A percentile compares a stretch with the other conserved stretches of the same genome.
These are phyloP conservation scores for Emmonsia crescens DNA, from an alignment of 2,329 filamentous ascomycete genomes.

Conservation along the genomic window DNA sequence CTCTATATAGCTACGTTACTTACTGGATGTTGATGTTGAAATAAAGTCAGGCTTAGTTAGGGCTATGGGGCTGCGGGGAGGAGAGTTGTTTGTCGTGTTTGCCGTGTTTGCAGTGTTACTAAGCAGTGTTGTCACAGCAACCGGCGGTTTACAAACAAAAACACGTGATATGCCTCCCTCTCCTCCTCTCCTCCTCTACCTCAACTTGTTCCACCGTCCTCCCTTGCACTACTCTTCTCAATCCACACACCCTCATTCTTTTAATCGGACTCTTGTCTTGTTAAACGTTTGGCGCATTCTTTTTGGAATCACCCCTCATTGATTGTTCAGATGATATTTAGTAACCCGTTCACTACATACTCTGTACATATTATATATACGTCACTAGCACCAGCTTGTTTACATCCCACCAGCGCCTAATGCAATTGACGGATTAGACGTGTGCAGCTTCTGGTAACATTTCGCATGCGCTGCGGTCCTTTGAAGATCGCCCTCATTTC, in stretches of 20 bases:
- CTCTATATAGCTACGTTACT: no score
- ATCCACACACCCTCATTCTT: background rate
- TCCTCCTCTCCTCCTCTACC: background rate
- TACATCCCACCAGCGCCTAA: background rate
- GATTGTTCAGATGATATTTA: background rate
- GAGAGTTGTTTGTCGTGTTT: no score
- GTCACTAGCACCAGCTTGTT: background rate
- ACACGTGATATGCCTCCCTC: background rate
- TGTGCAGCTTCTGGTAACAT: background rate
- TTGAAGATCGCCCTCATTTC: background rate
- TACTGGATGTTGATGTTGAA: no score
- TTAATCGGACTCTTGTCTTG: background rate
- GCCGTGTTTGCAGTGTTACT: no score
- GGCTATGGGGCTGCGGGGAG: no score
- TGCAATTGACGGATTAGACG: background rate
- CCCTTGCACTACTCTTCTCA: background rate
- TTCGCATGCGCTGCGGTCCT: no score
- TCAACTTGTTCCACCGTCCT: background rate
- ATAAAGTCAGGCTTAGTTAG: no score
- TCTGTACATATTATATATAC: background rate
- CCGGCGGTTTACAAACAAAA: slow-evolving; percentile 10
- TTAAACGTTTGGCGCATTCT: background rate
- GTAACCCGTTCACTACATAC: background rate
- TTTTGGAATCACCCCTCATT: background rate
- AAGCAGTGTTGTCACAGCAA: slow-evolving; percentile 9